Percentiles rank a stretch among this genome's conserved stretches.
Conservation (phyloP, 23 red algal species). For the Chondrus crispus region DNA sequence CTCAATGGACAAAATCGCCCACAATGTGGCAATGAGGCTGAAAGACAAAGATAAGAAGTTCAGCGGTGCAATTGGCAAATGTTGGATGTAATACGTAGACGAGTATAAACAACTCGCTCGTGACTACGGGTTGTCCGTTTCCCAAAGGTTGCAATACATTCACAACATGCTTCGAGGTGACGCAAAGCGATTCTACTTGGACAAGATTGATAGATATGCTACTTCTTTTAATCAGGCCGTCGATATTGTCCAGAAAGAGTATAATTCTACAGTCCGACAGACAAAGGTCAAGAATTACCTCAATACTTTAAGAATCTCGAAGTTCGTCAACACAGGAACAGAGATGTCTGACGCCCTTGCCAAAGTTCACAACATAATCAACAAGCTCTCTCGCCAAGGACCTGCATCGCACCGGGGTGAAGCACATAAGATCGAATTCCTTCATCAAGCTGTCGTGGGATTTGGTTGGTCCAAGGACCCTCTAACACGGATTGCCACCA, state of each 20-base stretch:
- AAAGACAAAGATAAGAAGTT: not conserved
- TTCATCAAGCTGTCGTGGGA: not conserved
- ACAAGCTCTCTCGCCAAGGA: not conserved
- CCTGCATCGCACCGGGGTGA: not conserved
- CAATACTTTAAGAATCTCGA: not conserved
- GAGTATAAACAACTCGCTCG: not conserved
- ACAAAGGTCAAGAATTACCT: not conserved
- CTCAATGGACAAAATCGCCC: not conserved
- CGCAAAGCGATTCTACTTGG: not conserved
- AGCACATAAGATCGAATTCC: not conserved
- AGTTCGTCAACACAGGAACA: not conserved
- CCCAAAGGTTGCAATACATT: not conserved
- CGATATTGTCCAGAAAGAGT: no score
- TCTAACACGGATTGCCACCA: not conserved
- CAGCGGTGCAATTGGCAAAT: not conserved
- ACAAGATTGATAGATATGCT: not conserved
- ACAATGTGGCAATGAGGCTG: not conserved
- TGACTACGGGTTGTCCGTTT: not conserved
- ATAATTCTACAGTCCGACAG: not conserved
- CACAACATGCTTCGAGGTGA: not conserved
- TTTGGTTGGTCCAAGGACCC: not conserved
- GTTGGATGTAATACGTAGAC: not conserved
- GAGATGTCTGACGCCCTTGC: not conserved
- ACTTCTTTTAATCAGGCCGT: no score
- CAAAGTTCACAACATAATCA: not conserved